These are phyloP conservation scores for Penicillium sp. DNA, from an alignment of 2,329 filamentous ascomycete species.

Conservation along the genomic window DNA sequence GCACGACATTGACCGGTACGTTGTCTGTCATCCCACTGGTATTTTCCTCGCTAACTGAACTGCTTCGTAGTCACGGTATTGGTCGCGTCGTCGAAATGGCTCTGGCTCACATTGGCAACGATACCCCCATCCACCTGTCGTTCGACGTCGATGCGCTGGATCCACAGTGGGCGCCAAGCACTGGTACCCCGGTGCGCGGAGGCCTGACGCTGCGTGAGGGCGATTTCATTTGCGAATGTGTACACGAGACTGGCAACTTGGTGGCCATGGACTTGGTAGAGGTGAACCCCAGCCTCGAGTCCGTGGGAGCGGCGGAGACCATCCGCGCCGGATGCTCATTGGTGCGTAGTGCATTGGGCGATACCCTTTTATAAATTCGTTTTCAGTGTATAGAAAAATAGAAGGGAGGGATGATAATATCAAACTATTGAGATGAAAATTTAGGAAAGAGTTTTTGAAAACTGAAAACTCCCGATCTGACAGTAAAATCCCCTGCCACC, in stretches of 20 bases:
- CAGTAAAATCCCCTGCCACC: slow-evolving; percentile 26
- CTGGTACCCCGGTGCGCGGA: slow-evolving; percentile 88
- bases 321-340: slow-evolving; percentile 86
- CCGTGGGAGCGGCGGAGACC: slow-evolving; percentile 73
- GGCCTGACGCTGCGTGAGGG: slow-evolving; percentile 91
- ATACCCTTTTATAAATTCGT: slow-evolving; percentile 67
- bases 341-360: slow-evolving; percentile 84
- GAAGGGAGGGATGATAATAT: background rate
- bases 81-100: slow-evolving; percentile 97
- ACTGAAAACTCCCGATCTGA: background rate
- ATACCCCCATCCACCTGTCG: slow-evolving; percentile 93
- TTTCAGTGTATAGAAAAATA: slow-evolving; percentile 2
- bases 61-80: slow-evolving; percentile 69
- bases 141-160: slow-evolving; percentile 97
- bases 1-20: slow-evolving; percentile 90
- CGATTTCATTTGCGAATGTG: slow-evolving; percentile 89
- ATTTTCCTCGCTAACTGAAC: slow-evolving; percentile 2
- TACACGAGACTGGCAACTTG: slow-evolving; percentile 73
- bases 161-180: slow-evolving; percentile 92
- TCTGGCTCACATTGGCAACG: slow-evolving; percentile 86
- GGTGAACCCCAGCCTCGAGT: slow-evolving; percentile 69
- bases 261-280: slow-evolving; percentile 78
- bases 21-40: slow-evolving; percentile 1
- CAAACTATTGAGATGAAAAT: background rate
- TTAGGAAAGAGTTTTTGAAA: background rate